Conservation (phyloP, 2,329 filamentous ascomycete species). For the Ophiostoma australiae region DNA sequence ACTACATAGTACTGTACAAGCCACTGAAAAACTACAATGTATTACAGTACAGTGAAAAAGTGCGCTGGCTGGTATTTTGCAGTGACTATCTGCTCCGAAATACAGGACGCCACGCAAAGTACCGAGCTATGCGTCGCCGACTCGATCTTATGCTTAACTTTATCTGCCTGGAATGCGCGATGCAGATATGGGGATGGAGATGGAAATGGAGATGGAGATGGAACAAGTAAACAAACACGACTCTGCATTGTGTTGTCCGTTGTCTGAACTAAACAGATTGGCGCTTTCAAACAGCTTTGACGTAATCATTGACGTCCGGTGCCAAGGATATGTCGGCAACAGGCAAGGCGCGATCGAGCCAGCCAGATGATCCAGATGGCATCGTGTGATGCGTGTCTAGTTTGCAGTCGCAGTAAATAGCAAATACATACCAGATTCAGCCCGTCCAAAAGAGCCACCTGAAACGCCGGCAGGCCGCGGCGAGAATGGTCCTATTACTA, state of each 20-base stretch:
- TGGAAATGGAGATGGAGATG: not conserved
- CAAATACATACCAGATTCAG: too few relatives aligned
- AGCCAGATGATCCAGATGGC: not conserved
- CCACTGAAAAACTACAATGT: not conserved
- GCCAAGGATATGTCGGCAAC: not conserved
- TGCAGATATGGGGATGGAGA: too few relatives aligned
- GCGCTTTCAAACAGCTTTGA: too few relatives aligned
- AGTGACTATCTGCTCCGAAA: too few relatives aligned
- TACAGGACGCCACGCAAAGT: constrained; percentile 2
- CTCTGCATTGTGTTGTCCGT: too few relatives aligned
- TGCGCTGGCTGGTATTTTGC: not conserved
- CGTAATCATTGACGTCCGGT: not conserved
- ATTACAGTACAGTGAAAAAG: too few relatives aligned
- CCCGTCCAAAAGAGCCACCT: constrained; percentile 18
- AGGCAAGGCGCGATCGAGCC: not conserved
- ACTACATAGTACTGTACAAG: not conserved
- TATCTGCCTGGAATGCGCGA: not conserved
- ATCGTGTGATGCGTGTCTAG: not conserved
- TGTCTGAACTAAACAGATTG: too few relatives aligned
- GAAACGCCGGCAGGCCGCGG: too few relatives aligned
- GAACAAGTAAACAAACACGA: constrained; percentile 2
- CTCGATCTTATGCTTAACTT: not conserved
- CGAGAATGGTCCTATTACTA: too few relatives aligned
- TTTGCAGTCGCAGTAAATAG: not conserved
- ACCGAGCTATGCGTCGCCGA: not conserved